Percentiles rank a stretch among this genome's conserved stretches.
Conservation (phyloP, 169 alveolate genomes). For the Eimeria necatrix region DNA sequence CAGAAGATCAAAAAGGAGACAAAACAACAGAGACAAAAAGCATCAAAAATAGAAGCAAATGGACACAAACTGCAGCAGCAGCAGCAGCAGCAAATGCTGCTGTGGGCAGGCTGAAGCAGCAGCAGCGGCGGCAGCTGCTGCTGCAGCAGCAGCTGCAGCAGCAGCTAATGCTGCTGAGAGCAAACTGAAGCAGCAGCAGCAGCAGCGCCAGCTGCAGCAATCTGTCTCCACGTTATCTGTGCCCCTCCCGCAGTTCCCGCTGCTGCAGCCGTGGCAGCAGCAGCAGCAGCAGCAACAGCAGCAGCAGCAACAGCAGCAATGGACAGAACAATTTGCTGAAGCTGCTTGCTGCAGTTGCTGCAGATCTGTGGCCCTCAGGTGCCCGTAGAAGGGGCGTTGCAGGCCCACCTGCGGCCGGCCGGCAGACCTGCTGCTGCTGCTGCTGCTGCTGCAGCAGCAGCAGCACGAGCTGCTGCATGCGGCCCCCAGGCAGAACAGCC, state of each 20-base stretch:
- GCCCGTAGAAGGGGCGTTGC: too few relatives aligned
- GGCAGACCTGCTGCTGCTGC: background rate
- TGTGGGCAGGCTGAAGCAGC: background rate
- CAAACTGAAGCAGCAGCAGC: too few relatives aligned
- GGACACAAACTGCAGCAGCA: background rate
- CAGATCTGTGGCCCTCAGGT: too few relatives aligned
- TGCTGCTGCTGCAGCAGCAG: background rate
- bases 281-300: background rate
- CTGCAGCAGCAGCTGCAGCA: background rate
- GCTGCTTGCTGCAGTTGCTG: background rate
- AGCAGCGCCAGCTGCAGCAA: too few relatives aligned
- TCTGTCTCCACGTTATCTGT: background rate
- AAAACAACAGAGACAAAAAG: too few relatives aligned
- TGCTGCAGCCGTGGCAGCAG: background rate
- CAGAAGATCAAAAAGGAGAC: background rate
- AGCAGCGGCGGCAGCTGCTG: background rate
- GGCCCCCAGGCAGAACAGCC: constrained; percentile 8
- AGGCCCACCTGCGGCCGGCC: too few relatives aligned
- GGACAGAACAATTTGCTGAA: background rate
- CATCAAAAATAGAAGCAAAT: too few relatives aligned
- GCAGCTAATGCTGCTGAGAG: background rate
- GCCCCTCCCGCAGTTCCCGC: too few relatives aligned
- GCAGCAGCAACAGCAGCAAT: background rate
- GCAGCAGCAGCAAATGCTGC: too few relatives aligned
- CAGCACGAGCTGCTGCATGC: too few relatives aligned